Evolutionary conservation across 2,329 filamentous ascomycete species (phyloP).

Genomic region (Penicillium sumatraense): DNA sequence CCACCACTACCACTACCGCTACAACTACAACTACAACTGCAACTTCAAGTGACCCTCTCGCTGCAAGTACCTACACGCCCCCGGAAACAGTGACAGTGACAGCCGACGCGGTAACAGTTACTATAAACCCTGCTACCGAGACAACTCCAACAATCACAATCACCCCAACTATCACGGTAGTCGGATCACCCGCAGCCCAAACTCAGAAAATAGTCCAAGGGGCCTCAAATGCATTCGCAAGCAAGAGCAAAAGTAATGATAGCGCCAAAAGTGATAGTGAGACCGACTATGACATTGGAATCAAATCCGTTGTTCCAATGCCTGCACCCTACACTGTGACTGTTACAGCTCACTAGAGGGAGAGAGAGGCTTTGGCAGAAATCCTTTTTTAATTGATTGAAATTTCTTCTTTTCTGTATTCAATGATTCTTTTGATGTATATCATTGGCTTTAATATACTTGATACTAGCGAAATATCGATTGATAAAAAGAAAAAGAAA

Average conservation of each 20-base stretch:
- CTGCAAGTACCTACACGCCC: neutral
- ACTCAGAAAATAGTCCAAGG: neutral
- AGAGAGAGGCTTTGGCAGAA: neutral
- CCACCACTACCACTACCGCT: neutral
- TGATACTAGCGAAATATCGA: too few relatives aligned
- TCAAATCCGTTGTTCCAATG: conserved; percentile 16
- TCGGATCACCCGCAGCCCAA: neutral
- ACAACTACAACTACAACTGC: neutral
- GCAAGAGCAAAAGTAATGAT: too few relatives aligned
- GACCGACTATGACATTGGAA: neutral
- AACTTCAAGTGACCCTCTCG: neutral
- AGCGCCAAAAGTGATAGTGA: neutral
- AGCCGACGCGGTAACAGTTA: neutral
- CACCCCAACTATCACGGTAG: neutral
- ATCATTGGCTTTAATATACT: too few relatives aligned
- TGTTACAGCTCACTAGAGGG: conserved; percentile 7
- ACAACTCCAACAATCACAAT: conserved; percentile 1
- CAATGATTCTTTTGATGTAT: too few relatives aligned
- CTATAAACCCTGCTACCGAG: neutral
- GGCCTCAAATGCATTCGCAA: neutral
- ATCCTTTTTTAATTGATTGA: too few relatives aligned
- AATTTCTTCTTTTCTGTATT: too few relatives aligned
- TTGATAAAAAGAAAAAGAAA: too few relatives aligned
- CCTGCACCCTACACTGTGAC: conserved; percentile 19
- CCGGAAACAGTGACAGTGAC: neutral